Base-by-base conservation (phyloP, 768 basidiomycete genomes). In the Suillus paluster region DNA sequence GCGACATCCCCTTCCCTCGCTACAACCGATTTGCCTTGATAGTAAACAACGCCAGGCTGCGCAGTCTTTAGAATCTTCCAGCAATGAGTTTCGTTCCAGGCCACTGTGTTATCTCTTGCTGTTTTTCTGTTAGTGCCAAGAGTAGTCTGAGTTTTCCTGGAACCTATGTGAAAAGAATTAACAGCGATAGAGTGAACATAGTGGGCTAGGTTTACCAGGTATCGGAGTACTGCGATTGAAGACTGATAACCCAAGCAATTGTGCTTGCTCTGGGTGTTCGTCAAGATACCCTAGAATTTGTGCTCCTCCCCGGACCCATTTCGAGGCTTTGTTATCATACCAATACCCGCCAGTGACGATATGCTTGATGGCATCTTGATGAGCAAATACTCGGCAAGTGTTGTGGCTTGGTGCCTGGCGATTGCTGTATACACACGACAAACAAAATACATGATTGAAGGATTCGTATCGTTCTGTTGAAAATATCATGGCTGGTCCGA, bases 391-490 rank as follows among this genome's bases (percentile, higher is more conserved):
- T 4, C 58, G 14, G 33, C 69, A 70, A 36, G 54, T 59, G 52
- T 76, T 72, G 1, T 52, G 60, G 3, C 70, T 72, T 0, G 71
- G 77, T 4, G 72, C 77, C 12, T 76, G 72, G 2, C 59, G 59
- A 54, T 76, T 77, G 49, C 70, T 71, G 21, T 75, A 65, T 0
- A 78, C 61, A 19, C 63, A 72, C 2, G 62, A 5, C 0, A 69
- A 44, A 0, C 67, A 59, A 12, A 75, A 75, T 1, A 78, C 63
- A 3, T 69, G 69, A 17, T 70, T 68, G 53, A 69, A 74, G 0
- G 72, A 70, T 44, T 77, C 70, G 42, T 66, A 77, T 0, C 58
- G 46, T 38, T 77, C 70, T 1, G 72, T 76, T 0, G 71, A 68
- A 54, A 70, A 75, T 0, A 73, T 52, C 1, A 75, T 63, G 0